Evolutionary conservation across 805 yeast species (phyloP).

Genomic region (Ogataea salicorniae): DNA sequence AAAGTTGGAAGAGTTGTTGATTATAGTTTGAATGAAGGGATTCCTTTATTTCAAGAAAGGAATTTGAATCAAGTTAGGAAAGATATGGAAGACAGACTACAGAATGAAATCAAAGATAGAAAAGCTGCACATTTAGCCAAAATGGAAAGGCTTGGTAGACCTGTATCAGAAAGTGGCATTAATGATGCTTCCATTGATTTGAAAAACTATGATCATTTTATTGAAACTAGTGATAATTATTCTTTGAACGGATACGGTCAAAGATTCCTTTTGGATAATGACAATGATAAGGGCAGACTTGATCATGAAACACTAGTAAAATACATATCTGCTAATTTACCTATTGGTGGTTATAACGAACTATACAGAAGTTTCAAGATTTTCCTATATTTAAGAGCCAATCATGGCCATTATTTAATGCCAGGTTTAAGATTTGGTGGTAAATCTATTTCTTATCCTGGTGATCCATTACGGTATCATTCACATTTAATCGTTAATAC

Average conservation of each 20-base stretch:
- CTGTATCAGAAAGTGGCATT: background rate
- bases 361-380: conserved; percentile 15
- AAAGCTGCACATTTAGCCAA: too few relatives aligned
- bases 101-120: too few relatives aligned
- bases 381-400: conserved; percentile 17
- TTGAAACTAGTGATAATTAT: background rate
- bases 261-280: too few relatives aligned
- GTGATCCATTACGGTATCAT: conserved; percentile 88
- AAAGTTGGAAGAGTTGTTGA: conserved; percentile 14
- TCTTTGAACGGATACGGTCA: too few relatives aligned
- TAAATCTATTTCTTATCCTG: conserved; percentile 84
- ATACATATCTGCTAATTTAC: too few relatives aligned
- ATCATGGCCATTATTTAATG: conserved; percentile 42
- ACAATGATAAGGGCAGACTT: background rate
- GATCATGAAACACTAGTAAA: too few relatives aligned
- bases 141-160: too few relatives aligned
- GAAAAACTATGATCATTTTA: background rate
- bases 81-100: too few relatives aligned
- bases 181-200: background rate
- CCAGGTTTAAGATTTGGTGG: conserved; percentile 95
- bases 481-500: conserved; percentile 74
- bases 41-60: background rate
- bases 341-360: conserved; percentile 1
- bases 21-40: conserved; percentile 1
- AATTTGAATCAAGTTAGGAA: background rate